Base-by-base conservation (phyloP, 1,284 basidiomycete species). In the Apiotrichum domesticum region DNA sequence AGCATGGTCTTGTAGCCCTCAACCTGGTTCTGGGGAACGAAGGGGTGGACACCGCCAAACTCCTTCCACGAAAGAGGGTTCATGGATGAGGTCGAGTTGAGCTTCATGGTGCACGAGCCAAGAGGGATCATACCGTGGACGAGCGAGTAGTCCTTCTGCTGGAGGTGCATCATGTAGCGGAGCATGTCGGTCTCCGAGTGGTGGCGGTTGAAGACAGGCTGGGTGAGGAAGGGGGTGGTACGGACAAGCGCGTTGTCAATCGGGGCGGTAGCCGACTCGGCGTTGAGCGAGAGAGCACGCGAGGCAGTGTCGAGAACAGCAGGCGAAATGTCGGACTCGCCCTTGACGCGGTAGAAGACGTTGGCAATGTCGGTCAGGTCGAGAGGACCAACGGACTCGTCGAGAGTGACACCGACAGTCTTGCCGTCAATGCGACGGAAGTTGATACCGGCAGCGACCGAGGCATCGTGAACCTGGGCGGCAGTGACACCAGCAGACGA, bases 101-200 rank as follows among this genome's bases (percentile, higher is more conserved):
- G 82, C 80, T 97, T 94, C 92, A 95, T 96, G 9, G 91, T 94
- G 76, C 90, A 94, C 69, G 88, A 95, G 55, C 95, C 95, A 11
- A 98, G 85, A 4, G 96, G 89, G 68, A 97, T 97, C 92, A 98
- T 98, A 42, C 90, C 86, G 73, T 98, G 94, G 6, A 90, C 88
- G 39, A 98, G 86, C 35, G 90, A 90, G 56, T 98, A 84, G 74
- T 98, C 95, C 80, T 98, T 98, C 55, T 86, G 85, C 66, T 95
- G 90, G 47, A 98, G 83, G 66, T 91, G 86, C 78, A 92, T 85
- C 73, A 98, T 90, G 79, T 97, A 97, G 47, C 93, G 89, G 51
- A 98, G 81, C 87, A 98, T 91, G 79, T 97, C 91, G 1, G 95
- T 98, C 80, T 98, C 95, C 7, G 91, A 95, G 73, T 96, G 94